Evolutionary conservation across 768 basidiomycete species (phyloP), one percentile per base, ranked within the genome.

Genomic region (Chlorophyllum brunneum): DNA sequence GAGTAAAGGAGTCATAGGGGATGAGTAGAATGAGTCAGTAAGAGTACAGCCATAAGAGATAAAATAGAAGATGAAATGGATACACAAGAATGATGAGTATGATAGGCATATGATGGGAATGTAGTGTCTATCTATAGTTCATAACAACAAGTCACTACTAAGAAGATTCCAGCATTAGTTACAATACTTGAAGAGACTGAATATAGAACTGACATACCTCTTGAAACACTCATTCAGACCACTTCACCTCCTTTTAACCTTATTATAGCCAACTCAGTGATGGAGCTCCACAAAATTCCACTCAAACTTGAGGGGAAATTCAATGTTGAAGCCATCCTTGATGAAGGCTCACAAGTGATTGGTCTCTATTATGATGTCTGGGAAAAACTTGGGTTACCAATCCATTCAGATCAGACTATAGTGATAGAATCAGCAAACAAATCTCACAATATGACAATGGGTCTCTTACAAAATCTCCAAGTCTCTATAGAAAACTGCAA

Each of bases 401-500:
- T 58, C 47, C n/a, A n/a, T n/a, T n/a, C 57, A 0, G 58, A 61
- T 26, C 54, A 59, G 9, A 40, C 53, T 2, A 55, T 63, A 51
- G 15, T 41, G 13, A 59, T 63, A 53, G 53, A 63, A 23, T 58
- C 60, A 13, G 60, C 57, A 2, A 61, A 63, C 20, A 16, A n/a
- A 0, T 38, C 54, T 0, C 56, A 30, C 5, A 44, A 57, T 16
- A 20, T 31, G 0, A 60, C 61, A 0, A 55, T 58, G 9, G 61
- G 61, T 0, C 51, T 62, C 4, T 23, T 61, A 5, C 55, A 36
- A 5, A 51, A 63, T 18, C 37, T 63, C 5, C 36, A 38, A 23
- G 42, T 60, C 5, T 26, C 36, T 10, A 48, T 64, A 4, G 61
- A 61, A 3, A 45, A 50, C 3, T 41, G 39, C 4, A 36, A 37